Evolutionary conservation across 2,329 filamentous ascomycete genomes (phyloP), one percentile per base, ranked within the genome.

Genomic region (Penicillium brevicompactum): DNA sequence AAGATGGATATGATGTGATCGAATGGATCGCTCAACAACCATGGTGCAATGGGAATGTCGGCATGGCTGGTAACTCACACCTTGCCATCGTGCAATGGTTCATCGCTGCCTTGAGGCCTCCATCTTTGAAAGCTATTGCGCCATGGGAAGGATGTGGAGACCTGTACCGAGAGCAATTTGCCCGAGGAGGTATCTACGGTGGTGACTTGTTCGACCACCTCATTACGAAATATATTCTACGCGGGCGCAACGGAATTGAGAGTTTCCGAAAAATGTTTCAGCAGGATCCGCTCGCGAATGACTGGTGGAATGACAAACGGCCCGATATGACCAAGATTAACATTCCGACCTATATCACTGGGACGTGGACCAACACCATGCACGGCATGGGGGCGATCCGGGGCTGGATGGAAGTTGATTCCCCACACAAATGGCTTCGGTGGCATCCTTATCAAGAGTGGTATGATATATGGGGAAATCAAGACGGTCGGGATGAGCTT

Each of bases 101-200:
- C 46, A 71, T 79, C 11, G 78, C 76, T 0, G 67, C 75, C 1
- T 62, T 73, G 41, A 66, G 72, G 16, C 78, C 78, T 8, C 78
- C 77, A 0, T 70, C 67, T 5, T 67, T 80, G 4, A 69, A 70
- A 16, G 70, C 70, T 0, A 78, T 81, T 24, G 77, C 76, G 0
- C 81, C 69, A 43, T 78, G 77, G 77, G 80, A 82, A 61, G 79
- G 76, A 10, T 74, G 67, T 38, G 72, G 72, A 0, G 80, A 82
- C 56, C 59, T 80, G 3, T 82, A 78, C 56, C 74, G 78, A 2
- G 79, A 82, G 57, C 73, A 77, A 24, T 76, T 80, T 57, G 70
- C 68, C 34, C 72, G 78, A 5, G 78, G 79, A 13, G 77, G 78
- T 1, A 59, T 61, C 38, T 67, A 59, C 53, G 69, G 66, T 27